Base-by-base conservation (phyloP, 371 early-diverging fungal genomes). In the Gilbertella persicaria region DNA sequence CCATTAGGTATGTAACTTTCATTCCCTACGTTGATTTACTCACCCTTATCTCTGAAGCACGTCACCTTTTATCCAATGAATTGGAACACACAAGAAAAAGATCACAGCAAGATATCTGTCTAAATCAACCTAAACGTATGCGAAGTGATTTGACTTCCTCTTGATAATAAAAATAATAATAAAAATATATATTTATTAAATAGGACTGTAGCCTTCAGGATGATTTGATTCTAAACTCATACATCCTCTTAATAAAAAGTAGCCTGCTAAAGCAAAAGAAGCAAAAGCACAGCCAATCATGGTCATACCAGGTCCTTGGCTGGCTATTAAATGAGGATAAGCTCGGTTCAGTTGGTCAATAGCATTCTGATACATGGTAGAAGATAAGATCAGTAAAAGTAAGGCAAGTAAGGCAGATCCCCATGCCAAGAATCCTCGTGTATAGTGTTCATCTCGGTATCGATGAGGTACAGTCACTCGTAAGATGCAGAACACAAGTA, bases 221-320 rank as follows among this genome's bases (percentile, higher is more conserved):
- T 53, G 25, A 28, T 51, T 36, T 39, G 58, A 60, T 14, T 58
- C 60, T n/a, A 59, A 53, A 25, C 46, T 53, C 44, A 66, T 65
- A 24, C 62, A 62, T n/a, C 70, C 74, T 58, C 66, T 60, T 36
- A 67, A 39, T 49, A 63, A 64, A 9, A 53, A 37, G 43, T 42
- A 67, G 3, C 64, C 55, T 3, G 78, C 57, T 13, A 71, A 20
- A 10, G 43, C 14, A 45, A 69, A 69, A 10, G 41, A 40, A 9
- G 60, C 61, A 64, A 77, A 73, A 7, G 69, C 60, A 17, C 64
- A 50, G 13, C 78, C 78, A 17, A 67, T 53, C 62, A 77, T 55
- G 2, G 58, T 20, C 41, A 73, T 45, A 29, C 70, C 46, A 17
- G 78, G 71, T 0, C 78, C 78, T 25, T 48, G 29, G 0, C 51